Percentiles rank a stretch among this genome's conserved stretches.
Evolutionary conservation across 2,329 filamentous ascomycete genomes (phyloP).

Genomic region (Fusarium tuaranense): DNA sequence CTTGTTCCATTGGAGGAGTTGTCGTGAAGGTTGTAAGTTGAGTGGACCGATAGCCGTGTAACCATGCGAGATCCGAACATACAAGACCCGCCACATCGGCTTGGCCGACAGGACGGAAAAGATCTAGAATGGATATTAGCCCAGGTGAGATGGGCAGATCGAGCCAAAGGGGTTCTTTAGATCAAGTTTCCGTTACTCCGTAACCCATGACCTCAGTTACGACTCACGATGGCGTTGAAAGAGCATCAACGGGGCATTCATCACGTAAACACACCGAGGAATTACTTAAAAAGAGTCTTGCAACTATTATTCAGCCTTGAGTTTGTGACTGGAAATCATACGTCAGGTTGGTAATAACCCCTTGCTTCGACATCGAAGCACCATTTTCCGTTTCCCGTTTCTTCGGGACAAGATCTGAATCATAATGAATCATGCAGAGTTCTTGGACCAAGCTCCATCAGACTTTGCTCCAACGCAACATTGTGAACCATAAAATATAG

Average conservation of each 20-base stretch:
- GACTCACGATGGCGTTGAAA: not conserved
- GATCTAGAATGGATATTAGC: not conserved
- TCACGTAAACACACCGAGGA: not conserved
- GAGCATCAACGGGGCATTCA: not conserved
- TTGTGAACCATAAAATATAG: not conserved
- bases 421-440: not conserved
- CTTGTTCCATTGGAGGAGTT: accelerated
- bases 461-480: not conserved
- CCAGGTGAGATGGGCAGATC: not conserved
- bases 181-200: not conserved
- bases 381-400: not conserved
- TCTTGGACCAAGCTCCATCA: not conserved
- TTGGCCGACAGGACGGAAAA: not conserved
- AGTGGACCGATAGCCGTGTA: not conserved
- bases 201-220: not conserved
- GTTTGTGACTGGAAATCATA: not conserved
- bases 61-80: not conserved
- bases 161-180: not conserved
- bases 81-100: not conserved
- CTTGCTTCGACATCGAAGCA: not conserved
- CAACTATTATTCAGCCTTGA: not conserved
- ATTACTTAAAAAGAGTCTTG: not conserved
- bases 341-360: not conserved
- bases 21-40: not conserved
- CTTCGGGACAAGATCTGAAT: not conserved